These are phyloP conservation scores for Cutaneotrichosporon arboriforme DNA, from an alignment of 1,284 basidiomycete genomes.

Conservation along the genomic window DNA sequence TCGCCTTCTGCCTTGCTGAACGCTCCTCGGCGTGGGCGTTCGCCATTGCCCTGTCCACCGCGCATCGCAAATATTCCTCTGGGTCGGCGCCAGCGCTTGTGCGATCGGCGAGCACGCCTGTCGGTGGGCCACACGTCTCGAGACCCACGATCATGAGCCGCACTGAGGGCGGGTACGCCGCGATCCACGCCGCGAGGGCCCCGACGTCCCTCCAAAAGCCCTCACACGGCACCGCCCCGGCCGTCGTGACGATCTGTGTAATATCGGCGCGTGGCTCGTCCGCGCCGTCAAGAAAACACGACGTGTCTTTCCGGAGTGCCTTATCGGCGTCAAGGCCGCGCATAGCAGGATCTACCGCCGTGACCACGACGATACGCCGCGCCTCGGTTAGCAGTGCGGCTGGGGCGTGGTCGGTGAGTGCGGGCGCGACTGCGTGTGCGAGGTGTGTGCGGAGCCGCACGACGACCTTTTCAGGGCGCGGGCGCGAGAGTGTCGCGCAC, in stretches of 20 bases:
- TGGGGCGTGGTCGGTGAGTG: background rate
- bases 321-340: too few relatives aligned
- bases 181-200: background rate
- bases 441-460: background rate
- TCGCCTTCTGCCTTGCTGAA: background rate
- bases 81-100: too few relatives aligned
- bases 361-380: background rate
- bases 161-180: background rate
- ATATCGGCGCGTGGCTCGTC: background rate
- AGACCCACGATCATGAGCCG: background rate
- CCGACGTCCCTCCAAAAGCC: background rate
- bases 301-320: too few relatives aligned
- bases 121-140: background rate
- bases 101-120: too few relatives aligned
- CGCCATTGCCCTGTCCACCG: background rate
- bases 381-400: background rate
- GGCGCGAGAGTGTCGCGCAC: background rate
- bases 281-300: too few relatives aligned
- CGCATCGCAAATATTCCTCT: too few relatives aligned
- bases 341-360: background rate
- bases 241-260: background rate
- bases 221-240: background rate
- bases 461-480: background rate
- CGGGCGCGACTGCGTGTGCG: background rate
- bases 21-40: background rate